Base-by-base conservation (phyloP, 1,139 yeast species). In the Debaryomyces sp. region DNA sequence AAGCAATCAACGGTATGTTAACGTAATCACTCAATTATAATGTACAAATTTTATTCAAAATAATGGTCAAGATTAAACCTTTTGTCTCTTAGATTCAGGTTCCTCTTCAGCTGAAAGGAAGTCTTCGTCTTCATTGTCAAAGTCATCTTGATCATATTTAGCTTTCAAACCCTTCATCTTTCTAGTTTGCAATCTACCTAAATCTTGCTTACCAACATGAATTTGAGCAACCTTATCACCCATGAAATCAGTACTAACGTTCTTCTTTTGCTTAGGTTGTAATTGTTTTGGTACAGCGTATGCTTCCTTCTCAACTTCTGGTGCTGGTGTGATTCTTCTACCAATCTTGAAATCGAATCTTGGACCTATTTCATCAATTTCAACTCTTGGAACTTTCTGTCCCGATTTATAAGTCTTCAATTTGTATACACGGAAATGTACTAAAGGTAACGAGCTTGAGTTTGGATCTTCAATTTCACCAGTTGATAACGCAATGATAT, bases 141-240 rank as follows among this genome's bases (percentile, higher is more conserved):
- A 87, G 51, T 72, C 71, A 38, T 63, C 68, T 69, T 90, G 97
- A 64, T 90, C 97, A 59, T 77, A 91, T 67, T 80, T 85, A 50
- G 90, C 78, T 75, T 95, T 95, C 64, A 94, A 80, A 66, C 99
- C 99, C 80, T 95, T 95, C 97, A 94, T 89, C 83, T 94, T 94
- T 75, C 99, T 85, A 10, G 99, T 92, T 73, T 94, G 99, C 66
- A 94, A 73, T 68, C 86, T 87, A 64, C 82, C 78, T 67, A 95
- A 78, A 67, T 94, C 98, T 77, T 94, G 99, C 69, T 87, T 87
- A 71, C 97, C 98, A 70, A 94, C 87, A 67, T 94, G 99, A 61
- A 94, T 84, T 73, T 94, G 89, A 57, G 97, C 99, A 55, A 94
- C 82, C 83, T 94, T 91, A 71, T 94, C 99, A 74, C 99, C 99